A percentile compares a stretch with the other conserved stretches of the same genome.
phyloP scores from a whole-genome alignment of 2,329 filamentous ascomycete species.

The Penicillium frequentans region DNA sequence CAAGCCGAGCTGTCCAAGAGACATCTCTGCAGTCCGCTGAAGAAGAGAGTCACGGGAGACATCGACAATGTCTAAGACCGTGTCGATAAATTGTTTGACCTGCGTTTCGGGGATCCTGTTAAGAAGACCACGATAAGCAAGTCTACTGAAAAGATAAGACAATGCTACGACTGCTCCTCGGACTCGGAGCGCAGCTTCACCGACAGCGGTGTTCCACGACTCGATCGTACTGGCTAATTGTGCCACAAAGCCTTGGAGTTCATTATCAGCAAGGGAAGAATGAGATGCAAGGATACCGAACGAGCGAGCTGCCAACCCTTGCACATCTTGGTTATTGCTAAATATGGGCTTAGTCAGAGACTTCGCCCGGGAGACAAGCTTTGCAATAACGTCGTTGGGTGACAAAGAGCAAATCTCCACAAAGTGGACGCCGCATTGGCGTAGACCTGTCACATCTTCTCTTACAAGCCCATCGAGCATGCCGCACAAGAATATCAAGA shows the following conservation, averaged over 20 bases:
- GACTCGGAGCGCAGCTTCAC: conserved; percentile 58
- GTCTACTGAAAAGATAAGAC: conserved; percentile 59
- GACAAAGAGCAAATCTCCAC: conserved; percentile 57
- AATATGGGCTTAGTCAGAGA: conserved; percentile 62
- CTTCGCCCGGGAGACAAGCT: conserved; percentile 50
- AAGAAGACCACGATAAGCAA: conserved; percentile 50
- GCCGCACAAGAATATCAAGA: conserved; percentile 45
- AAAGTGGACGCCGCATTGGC: conserved; percentile 50
- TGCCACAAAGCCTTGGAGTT: conserved; percentile 46
- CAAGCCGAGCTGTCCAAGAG: conserved; percentile 63
- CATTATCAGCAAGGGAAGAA: conserved; percentile 39
- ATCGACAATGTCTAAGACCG: conserved; percentile 54
- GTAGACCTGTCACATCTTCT: conserved; percentile 42
- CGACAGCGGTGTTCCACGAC: conserved; percentile 60
- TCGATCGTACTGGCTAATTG: conserved; percentile 49
- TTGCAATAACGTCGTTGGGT: conserved; percentile 53
- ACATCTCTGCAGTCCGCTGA: conserved; percentile 57
- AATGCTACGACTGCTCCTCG: conserved; percentile 62
- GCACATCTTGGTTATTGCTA: conserved; percentile 70
- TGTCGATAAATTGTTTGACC: conserved; percentile 44
- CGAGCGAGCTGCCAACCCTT: conserved; percentile 66
- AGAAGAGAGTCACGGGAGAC: conserved; percentile 56
- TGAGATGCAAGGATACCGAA: conserved; percentile 78
- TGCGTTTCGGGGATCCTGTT: conserved; percentile 35
- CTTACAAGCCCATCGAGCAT: conserved; percentile 47